phyloP scores from a whole-genome alignment of 306 rosid species.

The Parietaria judaica region DNA sequence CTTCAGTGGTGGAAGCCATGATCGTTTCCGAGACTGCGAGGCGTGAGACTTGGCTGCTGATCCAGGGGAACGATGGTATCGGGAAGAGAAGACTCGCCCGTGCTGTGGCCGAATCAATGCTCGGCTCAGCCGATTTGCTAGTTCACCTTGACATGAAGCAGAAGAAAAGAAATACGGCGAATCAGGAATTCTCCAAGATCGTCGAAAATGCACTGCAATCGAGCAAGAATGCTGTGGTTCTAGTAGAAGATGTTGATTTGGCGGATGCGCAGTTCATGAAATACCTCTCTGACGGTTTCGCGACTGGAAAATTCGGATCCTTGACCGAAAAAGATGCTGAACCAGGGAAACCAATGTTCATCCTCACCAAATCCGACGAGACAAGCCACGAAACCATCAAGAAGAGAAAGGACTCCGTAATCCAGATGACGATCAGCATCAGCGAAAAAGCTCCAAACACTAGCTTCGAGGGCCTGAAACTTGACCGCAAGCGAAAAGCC shows the following conservation, averaged over 20 bases:
- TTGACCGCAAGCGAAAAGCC: constrained; percentile 49
- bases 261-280: constrained; percentile 63
- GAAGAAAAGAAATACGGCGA: neutral
- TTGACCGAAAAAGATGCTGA: constrained; percentile 21
- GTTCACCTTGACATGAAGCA: constrained; percentile 45
- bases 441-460: constrained; percentile 29
- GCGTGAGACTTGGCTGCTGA: constrained; percentile 54
- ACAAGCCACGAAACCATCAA: constrained; percentile 21
- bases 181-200: constrained; percentile 7
- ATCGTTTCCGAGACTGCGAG: constrained; percentile 38
- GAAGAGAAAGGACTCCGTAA: constrained; percentile 28
- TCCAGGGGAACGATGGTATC: constrained; percentile 62
- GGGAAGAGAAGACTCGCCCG: constrained; percentile 72
- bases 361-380: constrained; percentile 42
- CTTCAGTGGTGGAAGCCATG: constrained; percentile 64
- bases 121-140: constrained; percentile 54
- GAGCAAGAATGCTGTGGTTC: constrained; percentile 49
- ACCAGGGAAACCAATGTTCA: constrained; percentile 39
- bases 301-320: constrained; percentile 44
- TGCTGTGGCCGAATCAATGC: constrained; percentile 61
- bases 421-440: constrained; percentile 50
- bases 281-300: constrained; percentile 47
- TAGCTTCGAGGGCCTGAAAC: constrained; percentile 28
- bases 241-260: constrained; percentile 56
- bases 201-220: constrained; percentile 41